phyloP scores from a whole-genome alignment of 495 filamentous ascomycete species.

The Letharia lupina region DNA sequence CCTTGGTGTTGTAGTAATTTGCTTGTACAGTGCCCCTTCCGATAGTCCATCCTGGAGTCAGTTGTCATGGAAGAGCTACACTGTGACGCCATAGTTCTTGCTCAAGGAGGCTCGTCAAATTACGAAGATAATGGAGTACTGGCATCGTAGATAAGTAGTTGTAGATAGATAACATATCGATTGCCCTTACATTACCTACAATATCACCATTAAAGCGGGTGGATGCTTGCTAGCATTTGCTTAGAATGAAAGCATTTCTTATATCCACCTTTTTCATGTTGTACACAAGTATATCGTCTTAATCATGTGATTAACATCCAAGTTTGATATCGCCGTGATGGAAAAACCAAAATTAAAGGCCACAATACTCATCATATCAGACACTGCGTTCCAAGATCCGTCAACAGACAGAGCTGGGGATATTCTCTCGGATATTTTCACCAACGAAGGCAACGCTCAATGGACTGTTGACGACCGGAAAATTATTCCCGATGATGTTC shows the following conservation, averaged over 20 bases:
- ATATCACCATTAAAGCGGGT: not conserved
- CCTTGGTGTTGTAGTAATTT: too few species aligned
- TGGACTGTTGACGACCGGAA: slow-evolving; percentile 61
- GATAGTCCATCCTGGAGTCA: too few species aligned
- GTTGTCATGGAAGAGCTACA: too few species aligned
- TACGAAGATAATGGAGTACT: too few species aligned
- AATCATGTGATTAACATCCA: not conserved
- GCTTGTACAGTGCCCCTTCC: too few species aligned
- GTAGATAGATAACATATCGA: too few species aligned
- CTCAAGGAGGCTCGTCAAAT: too few species aligned
- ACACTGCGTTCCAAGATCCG: slow-evolving; percentile 80
- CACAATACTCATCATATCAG: slow-evolving; percentile 82
- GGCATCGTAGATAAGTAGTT: too few species aligned
- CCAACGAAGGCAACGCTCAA: slow-evolving; percentile 47
- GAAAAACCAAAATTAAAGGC: slow-evolving; percentile 43
- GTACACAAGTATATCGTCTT: not conserved
- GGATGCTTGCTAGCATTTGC: slow-evolving; percentile 25
- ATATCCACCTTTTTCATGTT: slow-evolving; percentile 4
- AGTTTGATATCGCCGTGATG: slow-evolving; percentile 23
- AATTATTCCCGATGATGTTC: slow-evolving; percentile 74
- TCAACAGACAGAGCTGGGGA: slow-evolving; percentile 63
- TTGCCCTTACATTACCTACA: too few species aligned
- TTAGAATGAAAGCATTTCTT: slow-evolving; percentile 23
- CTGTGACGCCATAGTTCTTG: too few species aligned
- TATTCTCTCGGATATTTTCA: slow-evolving; percentile 59